Evolutionary conservation across 148 eudicot species (phyloP).

Genomic region (Fagopyrum esculentum): DNA sequence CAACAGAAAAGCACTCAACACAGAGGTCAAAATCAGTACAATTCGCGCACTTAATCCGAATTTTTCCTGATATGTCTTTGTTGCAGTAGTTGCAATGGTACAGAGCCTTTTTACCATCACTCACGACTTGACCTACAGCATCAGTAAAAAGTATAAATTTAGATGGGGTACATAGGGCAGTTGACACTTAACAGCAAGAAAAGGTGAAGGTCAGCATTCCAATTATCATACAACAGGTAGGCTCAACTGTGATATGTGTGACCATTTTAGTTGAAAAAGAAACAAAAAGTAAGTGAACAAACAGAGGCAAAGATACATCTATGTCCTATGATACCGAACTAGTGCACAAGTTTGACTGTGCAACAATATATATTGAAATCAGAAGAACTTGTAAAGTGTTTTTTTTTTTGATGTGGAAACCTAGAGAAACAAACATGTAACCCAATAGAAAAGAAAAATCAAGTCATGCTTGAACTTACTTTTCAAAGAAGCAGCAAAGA

Average conservation of each 20-base stretch:
- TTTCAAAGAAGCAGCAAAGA: not conserved
- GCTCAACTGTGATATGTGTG: not conserved
- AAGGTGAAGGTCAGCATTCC: not conserved
- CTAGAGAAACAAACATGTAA: not conserved
- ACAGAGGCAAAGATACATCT: not conserved
- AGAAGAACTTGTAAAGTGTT: not conserved
- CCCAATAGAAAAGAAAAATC: not conserved
- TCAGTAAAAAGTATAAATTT: not conserved
- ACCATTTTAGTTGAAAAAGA: not conserved
- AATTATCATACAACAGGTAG: not conserved
- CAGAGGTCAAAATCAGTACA: slow-evolving; percentile 97
- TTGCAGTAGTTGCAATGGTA: slow-evolving; percentile 97
- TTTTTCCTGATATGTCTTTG: slow-evolving; percentile 84
- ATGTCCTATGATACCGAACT: not conserved
- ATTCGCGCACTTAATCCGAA: slow-evolving; percentile 73
- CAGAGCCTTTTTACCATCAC: slow-evolving; percentile 75
- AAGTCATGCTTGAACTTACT: not conserved
- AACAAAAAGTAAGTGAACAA: not conserved
- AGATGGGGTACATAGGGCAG: too few relatives aligned
- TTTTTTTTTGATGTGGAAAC: not conserved
- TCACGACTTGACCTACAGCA: slow-evolving; percentile 54
- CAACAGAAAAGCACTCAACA: slow-evolving; percentile 92
- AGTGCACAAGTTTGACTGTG: not conserved
- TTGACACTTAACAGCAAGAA: not conserved
- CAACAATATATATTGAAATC: not conserved